Conservation (phyloP, 176 grass and related monocot genomes). For the Aegilops longissima region DNA sequence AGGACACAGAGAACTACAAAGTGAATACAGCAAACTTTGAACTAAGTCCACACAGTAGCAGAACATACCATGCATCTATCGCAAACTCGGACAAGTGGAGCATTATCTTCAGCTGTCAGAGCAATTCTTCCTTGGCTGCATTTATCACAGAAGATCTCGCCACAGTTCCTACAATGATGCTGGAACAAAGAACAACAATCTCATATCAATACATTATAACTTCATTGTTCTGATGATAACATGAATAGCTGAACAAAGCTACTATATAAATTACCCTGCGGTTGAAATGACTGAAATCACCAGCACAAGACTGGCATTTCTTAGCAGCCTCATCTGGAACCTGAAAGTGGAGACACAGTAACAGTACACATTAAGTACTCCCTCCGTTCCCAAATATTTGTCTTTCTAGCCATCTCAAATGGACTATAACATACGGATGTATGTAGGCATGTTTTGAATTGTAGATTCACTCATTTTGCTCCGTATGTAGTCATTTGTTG, state of each 20-base stretch:
- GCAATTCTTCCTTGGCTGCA: slow-evolving; percentile 91
- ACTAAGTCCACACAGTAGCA: neutral
- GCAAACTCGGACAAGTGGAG: slow-evolving; percentile 90
- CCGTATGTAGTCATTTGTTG: too few species aligned
- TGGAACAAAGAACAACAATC: slow-evolving; percentile 32
- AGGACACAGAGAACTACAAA: neutral
- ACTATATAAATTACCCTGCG: slow-evolving; percentile 61
- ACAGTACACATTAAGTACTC: neutral
- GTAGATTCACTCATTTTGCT: too few species aligned
- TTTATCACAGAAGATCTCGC: slow-evolving; percentile 98
- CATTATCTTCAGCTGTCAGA: slow-evolving; percentile 91
- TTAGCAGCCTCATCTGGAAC: slow-evolving; percentile 89
- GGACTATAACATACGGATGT: too few species aligned
- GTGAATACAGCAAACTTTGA: neutral
- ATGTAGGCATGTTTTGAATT: too few species aligned
- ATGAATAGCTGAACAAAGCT: slow-evolving; percentile 18
- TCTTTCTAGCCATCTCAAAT: too few species aligned
- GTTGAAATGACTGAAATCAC: slow-evolving; percentile 91
- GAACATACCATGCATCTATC: slow-evolving; percentile 92
- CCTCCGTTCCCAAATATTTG: too few species aligned
- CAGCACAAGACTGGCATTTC: slow-evolving; percentile 77
- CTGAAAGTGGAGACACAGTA: slow-evolving; percentile 37
- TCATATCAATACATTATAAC: slow-evolving; percentile 9
- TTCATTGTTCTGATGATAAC: slow-evolving; percentile 2
- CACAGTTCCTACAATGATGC: slow-evolving; percentile 99